Evolutionary conservation across 2,329 filamentous ascomycete species (phyloP).

Genomic region (Arthrobotrys megalospora): DNA sequence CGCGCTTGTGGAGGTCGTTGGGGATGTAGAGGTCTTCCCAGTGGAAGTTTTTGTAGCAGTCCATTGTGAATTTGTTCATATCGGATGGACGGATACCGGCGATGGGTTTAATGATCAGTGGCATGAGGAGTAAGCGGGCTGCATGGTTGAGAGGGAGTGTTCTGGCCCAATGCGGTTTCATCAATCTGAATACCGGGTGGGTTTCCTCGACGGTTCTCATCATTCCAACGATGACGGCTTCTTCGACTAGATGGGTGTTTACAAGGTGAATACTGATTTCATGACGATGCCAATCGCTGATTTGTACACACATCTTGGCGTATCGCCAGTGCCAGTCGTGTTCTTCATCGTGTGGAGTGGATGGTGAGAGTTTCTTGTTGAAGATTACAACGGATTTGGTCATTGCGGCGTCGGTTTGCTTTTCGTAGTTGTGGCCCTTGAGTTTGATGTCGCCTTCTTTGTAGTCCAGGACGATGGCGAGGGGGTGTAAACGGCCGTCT

Average conservation of each 20-base stretch:
- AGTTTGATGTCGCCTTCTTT: conserved; percentile 66
- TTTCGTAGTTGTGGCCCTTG: conserved; percentile 2
- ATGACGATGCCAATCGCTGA: conserved; percentile 71
- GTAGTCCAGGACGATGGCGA: conserved; percentile 71
- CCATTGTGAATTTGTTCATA: conserved; percentile 67
- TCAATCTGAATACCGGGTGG: conserved; percentile 69
- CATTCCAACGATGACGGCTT: conserved; percentile 70
- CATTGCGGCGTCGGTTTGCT: not conserved
- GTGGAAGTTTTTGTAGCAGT: conserved; percentile 69
- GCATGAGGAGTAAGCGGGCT: conserved; percentile 69
- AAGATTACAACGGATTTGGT: conserved; percentile 70
- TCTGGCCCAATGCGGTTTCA: conserved; percentile 71
- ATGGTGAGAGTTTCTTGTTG: conserved; percentile 69
- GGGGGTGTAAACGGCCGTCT: conserved; percentile 70
- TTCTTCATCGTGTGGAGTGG: conserved; percentile 65
- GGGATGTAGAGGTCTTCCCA: conserved; percentile 70
- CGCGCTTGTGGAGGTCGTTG: conserved; percentile 69
- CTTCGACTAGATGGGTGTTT: conserved; percentile 70
- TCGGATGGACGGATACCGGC: conserved; percentile 66
- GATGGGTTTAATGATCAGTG: conserved; percentile 69
- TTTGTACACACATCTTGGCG: conserved; percentile 71
- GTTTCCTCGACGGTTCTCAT: conserved; percentile 68
- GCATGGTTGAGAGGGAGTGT: conserved; percentile 71
- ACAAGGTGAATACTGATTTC: conserved; percentile 70
- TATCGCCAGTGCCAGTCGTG: conserved; percentile 72